phyloP scores from a whole-genome alignment of 2,329 filamentous ascomycete species.

The Fusarium verticillioides region DNA sequence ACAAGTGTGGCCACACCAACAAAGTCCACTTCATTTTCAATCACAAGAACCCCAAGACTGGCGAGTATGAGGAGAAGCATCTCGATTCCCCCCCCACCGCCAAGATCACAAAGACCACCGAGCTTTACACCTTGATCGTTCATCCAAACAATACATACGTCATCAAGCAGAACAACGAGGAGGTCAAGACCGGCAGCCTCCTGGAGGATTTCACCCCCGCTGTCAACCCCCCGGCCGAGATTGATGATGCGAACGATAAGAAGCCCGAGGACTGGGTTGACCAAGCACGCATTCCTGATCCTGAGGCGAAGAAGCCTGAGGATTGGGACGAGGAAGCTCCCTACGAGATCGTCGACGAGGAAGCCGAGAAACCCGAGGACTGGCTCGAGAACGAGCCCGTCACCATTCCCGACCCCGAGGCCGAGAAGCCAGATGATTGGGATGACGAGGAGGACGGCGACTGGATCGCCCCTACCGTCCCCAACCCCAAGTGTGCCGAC shows the following conservation, averaged over 20 bases:
- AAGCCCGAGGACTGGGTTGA: conserved; percentile 99
- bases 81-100: conserved; percentile 84
- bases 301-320: conserved; percentile 93
- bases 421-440: conserved; percentile 98
- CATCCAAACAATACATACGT: conserved; percentile 95
- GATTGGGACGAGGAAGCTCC: conserved; percentile 99
- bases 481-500: conserved; percentile 96
- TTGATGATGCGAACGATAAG: conserved; percentile 90
- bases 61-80: conserved; percentile 99
- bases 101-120: conserved; percentile 89
- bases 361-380: conserved; percentile 90
- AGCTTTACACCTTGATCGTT: conserved; percentile 96
- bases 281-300: conserved; percentile 88
- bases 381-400: conserved; percentile 93
- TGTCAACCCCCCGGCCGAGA: conserved; percentile 96
- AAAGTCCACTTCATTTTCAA: conserved; percentile 99
- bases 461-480: conserved; percentile 88
- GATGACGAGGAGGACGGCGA: conserved; percentile 99
- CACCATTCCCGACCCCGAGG: conserved; percentile 89
- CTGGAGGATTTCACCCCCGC: conserved; percentile 92
- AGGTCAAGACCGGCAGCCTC: conserved; percentile 88
- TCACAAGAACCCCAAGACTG: conserved; percentile 99
- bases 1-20: conserved; percentile 99
- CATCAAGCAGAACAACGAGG: conserved; percentile 91
- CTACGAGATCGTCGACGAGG: conserved; percentile 94